Evolutionary conservation across 2,329 filamentous ascomycete genomes (phyloP).

Genomic region (Monilinia vaccinii-corymbosi): DNA sequence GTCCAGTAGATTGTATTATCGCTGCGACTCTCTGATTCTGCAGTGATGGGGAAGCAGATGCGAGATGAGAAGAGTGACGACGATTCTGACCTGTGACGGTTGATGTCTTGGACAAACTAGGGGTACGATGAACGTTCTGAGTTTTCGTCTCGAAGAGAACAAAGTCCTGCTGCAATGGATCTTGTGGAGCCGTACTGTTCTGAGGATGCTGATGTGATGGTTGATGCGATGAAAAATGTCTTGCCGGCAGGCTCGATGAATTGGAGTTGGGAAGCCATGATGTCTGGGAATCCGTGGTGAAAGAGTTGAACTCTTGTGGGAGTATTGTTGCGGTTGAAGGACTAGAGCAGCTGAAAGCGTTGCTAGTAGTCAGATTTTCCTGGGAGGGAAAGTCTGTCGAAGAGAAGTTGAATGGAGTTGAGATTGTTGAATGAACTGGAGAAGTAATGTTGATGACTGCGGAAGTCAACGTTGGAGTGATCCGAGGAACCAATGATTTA

Average conservation of each 20-base stretch:
- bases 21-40: conserved; percentile 52
- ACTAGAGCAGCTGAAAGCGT: conserved; percentile 51
- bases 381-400: conserved; percentile 45
- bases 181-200: not conserved
- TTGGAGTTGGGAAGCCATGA: conserved; percentile 66
- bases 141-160: conserved; percentile 42
- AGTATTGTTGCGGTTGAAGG: conserved; percentile 49
- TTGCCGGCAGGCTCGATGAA: conserved; percentile 53
- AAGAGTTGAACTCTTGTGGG: conserved; percentile 61
- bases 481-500: conserved; percentile 2
- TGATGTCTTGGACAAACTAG: conserved; percentile 29
- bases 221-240: conserved; percentile 42
- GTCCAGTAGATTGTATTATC: conserved; percentile 49
- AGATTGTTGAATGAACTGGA: not conserved
- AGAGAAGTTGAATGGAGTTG: conserved; percentile 33
- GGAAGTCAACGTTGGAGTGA: conserved; percentile 3
- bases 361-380: conserved; percentile 61
- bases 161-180: conserved; percentile 46
- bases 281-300: conserved; percentile 74
- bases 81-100: conserved; percentile 36
- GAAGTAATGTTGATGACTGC: conserved; percentile 4
- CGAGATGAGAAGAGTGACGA: conserved; percentile 44
- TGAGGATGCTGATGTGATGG: conserved; percentile 27
- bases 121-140: conserved; percentile 27
- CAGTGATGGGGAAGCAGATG: conserved; percentile 38